Percentiles rank a stretch among this genome's conserved stretches.
These are phyloP conservation scores for Candida gigantensis DNA, from an alignment of 1,139 yeast genomes.

Conservation along the genomic window DNA sequence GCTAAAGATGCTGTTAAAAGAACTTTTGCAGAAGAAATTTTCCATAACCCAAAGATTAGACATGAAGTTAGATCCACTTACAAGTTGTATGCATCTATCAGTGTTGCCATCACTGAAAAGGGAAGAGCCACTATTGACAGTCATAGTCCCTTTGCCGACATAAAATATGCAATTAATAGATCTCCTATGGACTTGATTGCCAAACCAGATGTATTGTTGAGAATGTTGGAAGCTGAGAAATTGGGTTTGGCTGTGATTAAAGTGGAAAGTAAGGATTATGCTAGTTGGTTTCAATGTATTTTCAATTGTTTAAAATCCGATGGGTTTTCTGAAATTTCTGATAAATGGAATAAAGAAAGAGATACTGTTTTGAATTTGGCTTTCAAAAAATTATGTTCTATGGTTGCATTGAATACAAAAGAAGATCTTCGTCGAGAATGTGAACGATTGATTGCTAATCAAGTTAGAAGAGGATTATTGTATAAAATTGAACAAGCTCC, in stretches of 20 bases:
- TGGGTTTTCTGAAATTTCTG: constrained; percentile 78
- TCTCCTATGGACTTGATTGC: constrained; percentile 70
- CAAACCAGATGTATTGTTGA: constrained; percentile 77
- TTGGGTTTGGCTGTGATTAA: constrained; percentile 55
- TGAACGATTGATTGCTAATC: constrained; percentile 66
- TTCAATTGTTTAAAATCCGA: constrained; percentile 73
- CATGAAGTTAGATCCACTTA: constrained; percentile 71
- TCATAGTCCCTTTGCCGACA: constrained; percentile 80
- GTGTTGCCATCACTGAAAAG: constrained; percentile 80
- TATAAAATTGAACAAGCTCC: constrained; percentile 90
- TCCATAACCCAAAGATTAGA: constrained; percentile 80
- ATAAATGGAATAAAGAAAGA: constrained; percentile 81
- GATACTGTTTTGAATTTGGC: constrained; percentile 67
- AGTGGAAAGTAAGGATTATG: constrained; percentile 46
- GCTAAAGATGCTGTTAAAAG: constrained; percentile 76
- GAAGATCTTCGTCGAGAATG: constrained; percentile 82
- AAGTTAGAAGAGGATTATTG: constrained; percentile 69
- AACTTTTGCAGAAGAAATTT: constrained; percentile 76
- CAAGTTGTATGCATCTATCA: constrained; percentile 66
- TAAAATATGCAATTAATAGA: constrained; percentile 86
- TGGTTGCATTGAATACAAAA: constrained; percentile 74
- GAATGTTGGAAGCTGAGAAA: constrained; percentile 90
- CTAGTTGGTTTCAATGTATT: constrained; percentile 47
- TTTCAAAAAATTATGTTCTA: constrained; percentile 64
- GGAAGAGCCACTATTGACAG: constrained; percentile 82